Conservation (phyloP, 164 flowering plant species). For the Cinnamomum micranthum region DNA sequence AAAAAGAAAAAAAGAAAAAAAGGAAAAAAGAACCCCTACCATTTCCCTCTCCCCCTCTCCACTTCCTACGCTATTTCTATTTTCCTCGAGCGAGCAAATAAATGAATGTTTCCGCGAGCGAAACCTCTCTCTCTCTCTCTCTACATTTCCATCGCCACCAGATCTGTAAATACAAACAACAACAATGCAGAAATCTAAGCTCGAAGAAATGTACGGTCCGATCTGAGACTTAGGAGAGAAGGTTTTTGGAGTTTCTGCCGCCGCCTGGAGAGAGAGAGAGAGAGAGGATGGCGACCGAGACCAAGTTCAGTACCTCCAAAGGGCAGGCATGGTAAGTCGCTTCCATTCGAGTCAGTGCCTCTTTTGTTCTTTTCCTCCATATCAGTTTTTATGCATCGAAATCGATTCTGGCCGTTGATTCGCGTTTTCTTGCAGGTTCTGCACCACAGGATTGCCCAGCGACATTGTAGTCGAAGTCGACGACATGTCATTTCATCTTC, state of each 20-base stretch:
- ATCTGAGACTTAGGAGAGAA: not conserved
- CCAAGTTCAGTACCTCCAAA: constrained; percentile 43
- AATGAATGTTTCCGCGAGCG: no score
- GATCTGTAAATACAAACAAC: not conserved
- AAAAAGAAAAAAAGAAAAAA: not conserved
- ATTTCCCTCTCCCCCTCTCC: not conserved
- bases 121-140: not conserved
- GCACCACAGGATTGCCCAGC: constrained; percentile 90
- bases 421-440: constrained; percentile 61
- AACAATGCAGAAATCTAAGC: not conserved
- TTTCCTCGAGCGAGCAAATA: no score
- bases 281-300: constrained; percentile 50
- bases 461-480: constrained; percentile 81
- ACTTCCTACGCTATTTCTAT: not conserved
- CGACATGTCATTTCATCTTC: constrained; percentile 84
- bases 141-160: not conserved
- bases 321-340: constrained; percentile 87
- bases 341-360: not conserved
- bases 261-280: no score
- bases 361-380: not conserved
- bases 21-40: not conserved
- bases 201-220: not conserved
- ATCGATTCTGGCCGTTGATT: not conserved
- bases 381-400: not conserved
- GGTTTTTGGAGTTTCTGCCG: not conserved